Conservation (phyloP, 108 stramenopile species). For the Skeletonema costatum region DNA sequence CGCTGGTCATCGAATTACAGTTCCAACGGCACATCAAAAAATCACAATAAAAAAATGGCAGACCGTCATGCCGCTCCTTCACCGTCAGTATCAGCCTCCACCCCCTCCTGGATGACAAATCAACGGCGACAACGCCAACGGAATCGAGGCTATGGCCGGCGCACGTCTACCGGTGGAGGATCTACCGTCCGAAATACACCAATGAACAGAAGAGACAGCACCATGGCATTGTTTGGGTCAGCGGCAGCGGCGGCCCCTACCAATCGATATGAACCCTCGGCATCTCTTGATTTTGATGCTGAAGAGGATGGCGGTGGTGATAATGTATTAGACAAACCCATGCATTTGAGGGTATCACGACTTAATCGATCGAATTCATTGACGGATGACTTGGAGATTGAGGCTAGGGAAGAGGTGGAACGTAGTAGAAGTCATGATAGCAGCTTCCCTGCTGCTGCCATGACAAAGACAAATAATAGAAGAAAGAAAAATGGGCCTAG, state of each 20-base stretch:
- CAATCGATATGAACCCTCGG: neutral
- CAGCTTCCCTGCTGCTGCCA: neutral
- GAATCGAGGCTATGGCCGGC: constrained; percentile 23
- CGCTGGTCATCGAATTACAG: neutral
- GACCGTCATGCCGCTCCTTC: neutral
- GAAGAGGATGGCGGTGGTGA: neutral
- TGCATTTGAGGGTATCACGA: neutral
- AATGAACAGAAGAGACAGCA: neutral
- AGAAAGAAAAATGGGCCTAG: constrained; percentile 20
- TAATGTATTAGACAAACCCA: neutral
- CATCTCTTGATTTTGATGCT: constrained; percentile 15
- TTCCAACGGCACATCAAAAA: neutral
- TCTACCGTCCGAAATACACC: neutral
- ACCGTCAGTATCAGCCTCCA: constrained; percentile 3
- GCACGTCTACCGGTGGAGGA: constrained; percentile 5
- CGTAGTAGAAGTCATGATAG: neutral
- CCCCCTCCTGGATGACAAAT: constrained; percentile 28
- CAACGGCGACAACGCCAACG: constrained; percentile 18
- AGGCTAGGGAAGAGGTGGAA: neutral
- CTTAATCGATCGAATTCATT: neutral
- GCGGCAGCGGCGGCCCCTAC: neutral
- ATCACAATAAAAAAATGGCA: neutral
- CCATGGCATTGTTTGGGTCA: constrained; percentile 8
- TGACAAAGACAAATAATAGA: neutral
- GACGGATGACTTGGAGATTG: neutral